Base-by-base conservation (phyloP, 768 basidiomycete species). In the Paxillus rubicundulus region DNA sequence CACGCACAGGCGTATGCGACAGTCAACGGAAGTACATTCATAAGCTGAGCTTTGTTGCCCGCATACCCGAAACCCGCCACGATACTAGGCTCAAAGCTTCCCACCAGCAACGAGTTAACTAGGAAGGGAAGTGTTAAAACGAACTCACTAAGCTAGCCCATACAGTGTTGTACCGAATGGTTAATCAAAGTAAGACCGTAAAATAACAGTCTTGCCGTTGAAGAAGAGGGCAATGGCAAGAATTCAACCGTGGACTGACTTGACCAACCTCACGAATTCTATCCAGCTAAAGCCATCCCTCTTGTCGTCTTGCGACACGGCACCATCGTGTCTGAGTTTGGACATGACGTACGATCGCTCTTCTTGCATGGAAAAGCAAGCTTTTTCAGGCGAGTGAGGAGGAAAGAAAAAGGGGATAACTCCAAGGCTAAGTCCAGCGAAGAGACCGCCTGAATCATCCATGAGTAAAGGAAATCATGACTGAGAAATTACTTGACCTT, bases 21-120 rank as follows among this genome's bases (percentile, higher is more conserved):
- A 2, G 76, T 78, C 40, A 78, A 84, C 3, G 82, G 82, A 13
- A 74, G 75, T 2, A 86, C 85, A 13, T 79, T 83, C 75, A 84
- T 80, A 2, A 87, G 72, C 60, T 87, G 84, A 10, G 82, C 79
- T 20, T 71, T 65, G 30, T 78, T 72, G 0, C 77, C 74, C 2
- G 74, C 74, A 63, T 78, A 85, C 17, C 85, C 85, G 3, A 87
- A 75, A 16, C 74, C 72, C 28, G 79, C 72, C 6, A 91, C 80
- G 66, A 92, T 87, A 4, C 85, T 84, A 6, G 89, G 89, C 8
- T 82, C 72, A 68, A 92, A 90, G 58, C 87, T 82, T 43, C 48
- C 55, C 39, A 70, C 59, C 44, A 47, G 50, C 14, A 32, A 78
- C 71, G 16, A 74, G 14, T 36, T 71, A 45, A 74, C 70, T 3